A percentile compares a stretch with the other conserved stretches of the same genome.
Evolutionary conservation across 805 yeast species (phyloP).

Genomic region (Starmera quercuum): DNA sequence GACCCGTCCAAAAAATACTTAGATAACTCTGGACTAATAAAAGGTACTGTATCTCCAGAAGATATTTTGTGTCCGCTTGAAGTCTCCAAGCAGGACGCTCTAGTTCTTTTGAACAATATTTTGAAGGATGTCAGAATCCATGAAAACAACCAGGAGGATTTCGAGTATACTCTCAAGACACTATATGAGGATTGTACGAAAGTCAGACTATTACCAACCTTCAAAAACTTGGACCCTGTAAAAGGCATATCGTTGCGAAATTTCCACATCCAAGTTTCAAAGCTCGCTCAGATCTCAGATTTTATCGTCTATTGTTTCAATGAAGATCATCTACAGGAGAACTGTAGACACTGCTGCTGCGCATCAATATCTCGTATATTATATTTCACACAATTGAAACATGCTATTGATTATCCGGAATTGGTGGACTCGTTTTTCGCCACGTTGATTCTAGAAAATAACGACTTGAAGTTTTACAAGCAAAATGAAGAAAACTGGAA

Average conservation of each 20-base stretch:
- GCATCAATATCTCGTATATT: slow-evolving; percentile 31
- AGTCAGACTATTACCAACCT: slow-evolving; percentile 38
- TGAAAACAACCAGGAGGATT: slow-evolving; percentile 1
- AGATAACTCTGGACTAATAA: slow-evolving; percentile 34
- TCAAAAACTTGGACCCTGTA: slow-evolving; percentile 57
- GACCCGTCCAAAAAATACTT: slow-evolving; percentile 3
- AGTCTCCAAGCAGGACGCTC: not conserved
- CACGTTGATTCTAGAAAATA: slow-evolving; percentile 14
- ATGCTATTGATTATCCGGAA: slow-evolving; percentile 19
- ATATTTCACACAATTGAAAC: slow-evolving; percentile 33
- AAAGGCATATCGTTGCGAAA: slow-evolving; percentile 73
- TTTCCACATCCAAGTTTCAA: slow-evolving; percentile 81
- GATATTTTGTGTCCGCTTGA: slow-evolving; percentile 39
- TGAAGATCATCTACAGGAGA: slow-evolving; percentile 24
- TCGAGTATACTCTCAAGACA: slow-evolving; percentile 7
- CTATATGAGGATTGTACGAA: slow-evolving; percentile 20
- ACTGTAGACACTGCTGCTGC: slow-evolving; percentile 26
- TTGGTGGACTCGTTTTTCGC: slow-evolving; percentile 15
- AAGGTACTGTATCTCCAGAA: slow-evolving; percentile 44
- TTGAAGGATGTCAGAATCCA: slow-evolving; percentile 17
- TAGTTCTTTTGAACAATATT: slow-evolving; percentile 9
- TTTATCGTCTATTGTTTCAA: slow-evolving; percentile 68
- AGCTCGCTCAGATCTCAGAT: slow-evolving; percentile 66
- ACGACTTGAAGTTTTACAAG: slow-evolving; percentile 8
- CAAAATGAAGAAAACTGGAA: slow-evolving; percentile 4